Conservation (phyloP, 176 grass and related monocot species). For the Metroxylon sagu region DNA sequence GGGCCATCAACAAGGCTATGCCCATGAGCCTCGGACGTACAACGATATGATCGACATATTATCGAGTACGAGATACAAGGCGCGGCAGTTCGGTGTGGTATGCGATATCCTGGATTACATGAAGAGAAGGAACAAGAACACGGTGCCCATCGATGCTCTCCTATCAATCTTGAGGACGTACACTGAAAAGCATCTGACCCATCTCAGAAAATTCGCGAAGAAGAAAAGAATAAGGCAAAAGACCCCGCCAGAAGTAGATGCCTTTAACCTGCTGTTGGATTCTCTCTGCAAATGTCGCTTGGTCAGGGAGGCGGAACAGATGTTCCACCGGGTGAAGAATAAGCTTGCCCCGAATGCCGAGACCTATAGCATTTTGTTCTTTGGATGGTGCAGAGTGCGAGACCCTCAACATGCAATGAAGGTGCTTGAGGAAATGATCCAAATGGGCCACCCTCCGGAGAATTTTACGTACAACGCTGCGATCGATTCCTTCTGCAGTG, state of each 20-base stretch:
- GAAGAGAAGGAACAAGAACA: slow-evolving; percentile 51
- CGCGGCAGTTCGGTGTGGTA: slow-evolving; percentile 62
- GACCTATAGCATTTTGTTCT: slow-evolving; percentile 67
- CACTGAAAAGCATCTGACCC: slow-evolving; percentile 59
- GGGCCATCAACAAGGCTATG: slow-evolving; percentile 44
- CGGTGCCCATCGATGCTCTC: slow-evolving; percentile 43
- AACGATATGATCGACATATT: slow-evolving; percentile 81
- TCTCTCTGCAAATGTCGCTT: slow-evolving; percentile 74
- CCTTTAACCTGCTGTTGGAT: slow-evolving; percentile 79
- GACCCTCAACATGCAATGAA: slow-evolving; percentile 78
- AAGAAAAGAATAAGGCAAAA: slow-evolving; percentile 60
- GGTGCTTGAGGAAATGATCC: slow-evolving; percentile 84
- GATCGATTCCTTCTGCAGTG: slow-evolving; percentile 72
- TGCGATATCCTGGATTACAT: slow-evolving; percentile 82
- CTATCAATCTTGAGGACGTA: slow-evolving; percentile 52
- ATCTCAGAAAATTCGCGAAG: slow-evolving; percentile 68
- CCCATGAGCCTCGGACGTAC: slow-evolving; percentile 50
- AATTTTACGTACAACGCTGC: slow-evolving; percentile 86
- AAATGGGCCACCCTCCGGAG: slow-evolving; percentile 52
- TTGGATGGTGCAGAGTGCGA: slow-evolving; percentile 69
- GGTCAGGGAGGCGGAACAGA: slow-evolving; percentile 55
- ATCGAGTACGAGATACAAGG: slow-evolving; percentile 84
- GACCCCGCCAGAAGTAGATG: slow-evolving; percentile 51
- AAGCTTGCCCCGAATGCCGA: slow-evolving; percentile 53
- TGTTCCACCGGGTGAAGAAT: slow-evolving; percentile 60